Conservation (phyloP, 2,329 filamentous ascomycete genomes). For the Cadophora sp. region DNA sequence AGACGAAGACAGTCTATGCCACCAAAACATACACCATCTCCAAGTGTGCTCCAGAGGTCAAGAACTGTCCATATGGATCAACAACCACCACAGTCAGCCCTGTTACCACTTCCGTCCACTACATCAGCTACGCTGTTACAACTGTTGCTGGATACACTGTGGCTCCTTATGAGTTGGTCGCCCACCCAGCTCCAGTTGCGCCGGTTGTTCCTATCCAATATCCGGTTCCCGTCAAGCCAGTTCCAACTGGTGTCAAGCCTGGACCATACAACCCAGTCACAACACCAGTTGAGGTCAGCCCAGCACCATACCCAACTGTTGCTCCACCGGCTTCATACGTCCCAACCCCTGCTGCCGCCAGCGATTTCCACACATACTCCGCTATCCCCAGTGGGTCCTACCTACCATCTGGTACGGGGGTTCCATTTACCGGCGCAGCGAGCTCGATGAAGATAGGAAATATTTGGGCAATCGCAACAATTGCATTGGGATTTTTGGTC, state of each 20-base stretch:
- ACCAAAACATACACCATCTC: slow-evolving; percentile 20
- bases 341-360: neutral
- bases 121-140: neutral
- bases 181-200: slow-evolving; percentile 7
- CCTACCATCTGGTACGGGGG: neutral
- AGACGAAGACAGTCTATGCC: slow-evolving; percentile 11
- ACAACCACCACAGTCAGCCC: slow-evolving; percentile 13
- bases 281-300: neutral
- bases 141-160: neutral
- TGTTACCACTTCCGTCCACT: slow-evolving; percentile 9
- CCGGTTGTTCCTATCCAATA: slow-evolving; percentile 13
- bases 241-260: slow-evolving; percentile 11
- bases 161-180: slow-evolving; percentile 12
- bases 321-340: slow-evolving; percentile 1
- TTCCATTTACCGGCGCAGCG: slow-evolving; percentile 2
- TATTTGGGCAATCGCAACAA: neutral
- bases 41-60: slow-evolving; percentile 19
- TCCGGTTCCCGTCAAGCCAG: slow-evolving; percentile 9
- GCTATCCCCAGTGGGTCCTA: neutral
- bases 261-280: slow-evolving; percentile 9
- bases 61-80: slow-evolving; percentile 22
- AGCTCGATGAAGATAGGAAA: slow-evolving; percentile 7
- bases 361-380: neutral
- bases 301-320: slow-evolving; percentile 5
- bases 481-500: slow-evolving; percentile 7